Percentiles rank a stretch among this genome's conserved stretches.
Evolutionary conservation across 2,329 filamentous ascomycete genomes (phyloP).

Genomic region (Arthrobotrys megalospora): DNA sequence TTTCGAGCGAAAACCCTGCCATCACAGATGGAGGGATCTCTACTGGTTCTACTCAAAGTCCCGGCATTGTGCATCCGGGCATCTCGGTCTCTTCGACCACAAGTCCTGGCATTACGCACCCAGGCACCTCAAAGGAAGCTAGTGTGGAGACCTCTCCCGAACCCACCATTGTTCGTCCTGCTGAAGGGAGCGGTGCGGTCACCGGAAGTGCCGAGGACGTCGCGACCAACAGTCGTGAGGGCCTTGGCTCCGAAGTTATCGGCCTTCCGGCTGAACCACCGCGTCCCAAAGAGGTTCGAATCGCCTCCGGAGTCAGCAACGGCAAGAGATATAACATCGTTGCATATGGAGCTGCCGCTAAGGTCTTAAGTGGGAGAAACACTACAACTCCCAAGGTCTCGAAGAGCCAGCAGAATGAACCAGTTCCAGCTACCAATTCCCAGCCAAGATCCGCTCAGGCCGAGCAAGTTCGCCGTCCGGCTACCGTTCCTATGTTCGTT

Average conservation of each 20-base stretch:
- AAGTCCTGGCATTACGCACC: slow-evolving; percentile 1
- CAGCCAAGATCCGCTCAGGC: not conserved
- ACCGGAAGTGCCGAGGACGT: not conserved
- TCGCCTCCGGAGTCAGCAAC: not conserved
- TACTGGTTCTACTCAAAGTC: not conserved
- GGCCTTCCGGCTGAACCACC: not conserved
- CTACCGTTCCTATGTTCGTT: not conserved
- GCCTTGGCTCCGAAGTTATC: not conserved
- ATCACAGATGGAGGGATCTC: not conserved
- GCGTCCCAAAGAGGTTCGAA: not conserved
- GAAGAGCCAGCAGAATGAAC: not conserved
- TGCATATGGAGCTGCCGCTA: not conserved
- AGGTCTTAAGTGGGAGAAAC: not conserved
- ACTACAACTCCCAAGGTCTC: not conserved
- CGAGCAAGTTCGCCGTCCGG: not conserved
- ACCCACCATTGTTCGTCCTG: not conserved
- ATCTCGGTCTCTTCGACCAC: not conserved
- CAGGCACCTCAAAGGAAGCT: not conserved
- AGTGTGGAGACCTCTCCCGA: not conserved
- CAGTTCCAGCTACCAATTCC: not conserved
- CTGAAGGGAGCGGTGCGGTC: not conserved
- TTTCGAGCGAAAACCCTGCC: not conserved
- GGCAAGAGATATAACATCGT: not conserved
- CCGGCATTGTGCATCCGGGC: slow-evolving; percentile 22
- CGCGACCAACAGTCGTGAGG: not conserved